Percentiles rank a stretch among this genome's conserved stretches.
Conservation (phyloP, 2,329 filamentous ascomycete genomes). For the Ophiostoma quercus region DNA sequence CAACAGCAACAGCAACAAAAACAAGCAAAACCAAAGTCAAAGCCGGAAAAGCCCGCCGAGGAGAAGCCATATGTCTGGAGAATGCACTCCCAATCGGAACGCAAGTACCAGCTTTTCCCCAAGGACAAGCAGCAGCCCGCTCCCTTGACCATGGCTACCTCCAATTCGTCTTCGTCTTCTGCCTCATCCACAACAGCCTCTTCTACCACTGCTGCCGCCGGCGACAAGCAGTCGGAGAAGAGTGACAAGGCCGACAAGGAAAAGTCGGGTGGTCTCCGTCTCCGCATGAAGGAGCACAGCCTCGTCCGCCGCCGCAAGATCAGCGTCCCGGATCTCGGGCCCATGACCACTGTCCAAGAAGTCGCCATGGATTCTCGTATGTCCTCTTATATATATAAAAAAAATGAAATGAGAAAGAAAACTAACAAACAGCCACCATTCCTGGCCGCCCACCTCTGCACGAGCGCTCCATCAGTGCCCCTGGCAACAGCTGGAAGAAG, state of each 20-base stretch:
- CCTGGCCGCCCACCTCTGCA: constrained; percentile 60
- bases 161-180: neutral
- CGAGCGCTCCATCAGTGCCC: constrained; percentile 60
- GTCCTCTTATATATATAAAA: constrained; percentile 31
- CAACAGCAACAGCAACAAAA: constrained; percentile 8
- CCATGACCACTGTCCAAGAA: constrained; percentile 65
- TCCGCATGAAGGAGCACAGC: constrained; percentile 53
- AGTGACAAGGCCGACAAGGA: neutral
- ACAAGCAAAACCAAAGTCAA: neutral
- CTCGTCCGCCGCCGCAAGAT: constrained; percentile 56
- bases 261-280: constrained; percentile 35
- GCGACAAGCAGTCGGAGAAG: constrained; percentile 9
- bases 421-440: constrained; percentile 52
- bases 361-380: constrained; percentile 65
- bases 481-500: constrained; percentile 47
- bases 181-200: neutral
- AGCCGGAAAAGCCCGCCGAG: constrained; percentile 27
- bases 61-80: constrained; percentile 54
- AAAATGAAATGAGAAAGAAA: neutral
- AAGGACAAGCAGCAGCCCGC: constrained; percentile 34
- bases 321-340: constrained; percentile 59
- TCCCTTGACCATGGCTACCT: neutral
- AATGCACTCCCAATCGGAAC: constrained; percentile 51
- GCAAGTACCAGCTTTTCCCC: constrained; percentile 59
- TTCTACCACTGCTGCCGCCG: neutral